Evolutionary conservation across 192 early-diverging fungal species (phyloP).

Genomic region (Geranomyces michiganensis): DNA sequence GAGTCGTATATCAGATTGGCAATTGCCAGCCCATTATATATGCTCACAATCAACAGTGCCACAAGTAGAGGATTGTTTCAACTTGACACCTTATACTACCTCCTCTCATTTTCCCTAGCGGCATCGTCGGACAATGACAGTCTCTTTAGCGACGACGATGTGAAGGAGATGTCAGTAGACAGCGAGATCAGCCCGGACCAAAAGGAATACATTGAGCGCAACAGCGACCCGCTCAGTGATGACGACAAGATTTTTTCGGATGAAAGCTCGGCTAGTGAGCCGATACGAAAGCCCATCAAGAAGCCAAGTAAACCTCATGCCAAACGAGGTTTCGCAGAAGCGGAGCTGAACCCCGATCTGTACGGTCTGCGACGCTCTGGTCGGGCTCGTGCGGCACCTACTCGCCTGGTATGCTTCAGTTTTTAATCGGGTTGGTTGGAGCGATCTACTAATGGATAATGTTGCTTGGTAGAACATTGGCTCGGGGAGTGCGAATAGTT

Average conservation of each 20-base stretch:
- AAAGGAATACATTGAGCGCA: not conserved
- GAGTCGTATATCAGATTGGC: no score
- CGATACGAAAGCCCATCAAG: not conserved
- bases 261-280: slow-evolving; percentile 14
- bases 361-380: slow-evolving; percentile 32
- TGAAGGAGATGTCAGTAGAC: not conserved
- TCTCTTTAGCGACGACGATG: no score
- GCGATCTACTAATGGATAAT: not conserved
- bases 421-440: not conserved
- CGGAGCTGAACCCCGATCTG: slow-evolving; percentile 29
- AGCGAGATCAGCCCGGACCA: not conserved
- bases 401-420: not conserved
- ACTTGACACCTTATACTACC: no score
- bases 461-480: not conserved
- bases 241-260: not conserved
- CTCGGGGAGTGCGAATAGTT: not conserved
- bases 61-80: no score
- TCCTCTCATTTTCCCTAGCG: no score
- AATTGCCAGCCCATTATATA: no score
- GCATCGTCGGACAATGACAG: no score
- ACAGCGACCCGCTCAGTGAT: not conserved
- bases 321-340: slow-evolving; percentile 21
- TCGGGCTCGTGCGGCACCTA: slow-evolving; percentile 16
- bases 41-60: no score
- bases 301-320: not conserved